A percentile compares a stretch with the other conserved stretches of the same genome.
phyloP scores from a whole-genome alignment of 2,329 filamentous ascomycete species.

The Alternaria triticimaculans region DNA sequence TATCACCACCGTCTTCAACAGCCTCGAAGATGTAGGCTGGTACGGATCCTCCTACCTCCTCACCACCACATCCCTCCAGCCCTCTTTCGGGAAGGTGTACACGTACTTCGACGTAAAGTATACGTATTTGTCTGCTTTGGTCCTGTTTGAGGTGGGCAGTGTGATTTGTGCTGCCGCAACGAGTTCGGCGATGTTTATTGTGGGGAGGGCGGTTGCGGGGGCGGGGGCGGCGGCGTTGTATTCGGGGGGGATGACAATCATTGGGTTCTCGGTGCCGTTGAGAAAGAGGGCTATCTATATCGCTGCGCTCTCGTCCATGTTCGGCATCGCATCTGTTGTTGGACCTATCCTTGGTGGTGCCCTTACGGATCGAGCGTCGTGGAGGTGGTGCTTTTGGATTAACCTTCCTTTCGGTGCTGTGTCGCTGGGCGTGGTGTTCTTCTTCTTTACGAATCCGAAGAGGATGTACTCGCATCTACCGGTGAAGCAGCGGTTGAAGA shows the following conservation, averaged over 20 bases:
- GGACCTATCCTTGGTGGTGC: slow-evolving; percentile 54
- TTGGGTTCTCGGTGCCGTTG: slow-evolving; percentile 51
- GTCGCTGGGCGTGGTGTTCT: slow-evolving; percentile 39
- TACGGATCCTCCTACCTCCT: slow-evolving; percentile 56
- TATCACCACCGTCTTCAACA: slow-evolving; percentile 52
- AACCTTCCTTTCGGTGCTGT: slow-evolving; percentile 55
- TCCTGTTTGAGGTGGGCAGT: slow-evolving; percentile 59
- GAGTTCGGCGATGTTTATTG: slow-evolving; percentile 61
- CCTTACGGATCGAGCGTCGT: slow-evolving; percentile 48
- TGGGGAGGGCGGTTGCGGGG: slow-evolving; percentile 63
- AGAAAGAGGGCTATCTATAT: slow-evolving; percentile 53
- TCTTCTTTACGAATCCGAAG: slow-evolving; percentile 42
- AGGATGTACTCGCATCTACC: slow-evolving; percentile 35
- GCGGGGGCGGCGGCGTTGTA: slow-evolving; percentile 60
- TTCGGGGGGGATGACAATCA: slow-evolving; percentile 61
- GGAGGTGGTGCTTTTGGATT: slow-evolving; percentile 52
- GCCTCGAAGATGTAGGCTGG: slow-evolving; percentile 52
- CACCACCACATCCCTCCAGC: slow-evolving; percentile 52
- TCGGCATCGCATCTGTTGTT: slow-evolving; percentile 49
- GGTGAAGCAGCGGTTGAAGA: slow-evolving; percentile 43
- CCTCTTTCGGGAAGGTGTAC: slow-evolving; percentile 63
- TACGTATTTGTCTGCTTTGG: slow-evolving; percentile 58
- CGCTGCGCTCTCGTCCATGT: slow-evolving; percentile 47
- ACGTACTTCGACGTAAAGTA: slow-evolving; percentile 64
- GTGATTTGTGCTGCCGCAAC: slow-evolving; percentile 60